Conservation (phyloP, 331 rosid species). For the Malus hybrid region DNA sequence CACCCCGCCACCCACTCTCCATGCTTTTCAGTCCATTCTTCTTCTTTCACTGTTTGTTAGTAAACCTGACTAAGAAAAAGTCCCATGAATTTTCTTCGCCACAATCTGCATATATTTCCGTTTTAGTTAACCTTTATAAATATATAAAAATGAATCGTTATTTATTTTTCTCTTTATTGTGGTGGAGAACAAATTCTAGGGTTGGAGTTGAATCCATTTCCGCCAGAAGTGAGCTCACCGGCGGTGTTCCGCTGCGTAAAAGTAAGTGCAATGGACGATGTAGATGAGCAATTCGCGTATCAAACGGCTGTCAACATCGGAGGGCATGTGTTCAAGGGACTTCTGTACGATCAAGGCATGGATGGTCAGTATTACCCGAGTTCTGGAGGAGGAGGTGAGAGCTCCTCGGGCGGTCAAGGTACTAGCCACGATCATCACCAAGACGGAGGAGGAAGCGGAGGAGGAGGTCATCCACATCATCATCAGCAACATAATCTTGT, state of each 20-base stretch:
- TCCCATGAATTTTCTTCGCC: slow-evolving; percentile 10
- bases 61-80: slow-evolving; percentile 46
- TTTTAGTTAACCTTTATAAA: not conserved
- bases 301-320: slow-evolving; percentile 93
- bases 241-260: slow-evolving; percentile 90
- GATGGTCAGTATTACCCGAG: slow-evolving; percentile 38
- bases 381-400: slow-evolving; percentile 31
- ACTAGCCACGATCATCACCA: not conserved
- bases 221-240: slow-evolving; percentile 74
- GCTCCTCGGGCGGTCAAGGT: slow-evolving; percentile 52
- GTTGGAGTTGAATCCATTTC: slow-evolving; percentile 76
- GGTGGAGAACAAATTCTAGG: slow-evolving; percentile 42
- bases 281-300: slow-evolving; percentile 80
- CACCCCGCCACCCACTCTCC: slow-evolving; percentile 18
- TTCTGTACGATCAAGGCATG: slow-evolving; percentile 81
- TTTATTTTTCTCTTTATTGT: not conserved
- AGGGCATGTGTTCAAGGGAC: slow-evolving; percentile 91
- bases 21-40: slow-evolving; percentile 5
- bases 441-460: slow-evolving; percentile 15
- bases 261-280: slow-evolving; percentile 78
- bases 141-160: not conserved
- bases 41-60: slow-evolving; percentile 40
- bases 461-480: not conserved
- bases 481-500: slow-evolving; percentile 29
- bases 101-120: not conserved